These are phyloP conservation scores for Cercospora citrullina DNA, from an alignment of 2,329 filamentous ascomycete species.

Conservation along the genomic window DNA sequence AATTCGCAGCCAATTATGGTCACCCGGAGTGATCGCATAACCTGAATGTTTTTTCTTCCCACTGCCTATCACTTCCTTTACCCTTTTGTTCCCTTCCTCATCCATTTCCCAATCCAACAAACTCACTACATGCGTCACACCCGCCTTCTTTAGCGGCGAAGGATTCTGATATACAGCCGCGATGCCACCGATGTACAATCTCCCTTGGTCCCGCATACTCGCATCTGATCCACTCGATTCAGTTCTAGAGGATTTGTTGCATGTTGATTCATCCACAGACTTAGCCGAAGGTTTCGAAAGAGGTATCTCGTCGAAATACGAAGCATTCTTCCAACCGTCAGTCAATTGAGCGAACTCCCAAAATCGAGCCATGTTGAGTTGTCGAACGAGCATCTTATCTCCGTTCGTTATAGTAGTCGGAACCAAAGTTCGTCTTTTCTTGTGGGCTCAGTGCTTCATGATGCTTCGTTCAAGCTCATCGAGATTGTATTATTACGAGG, in stretches of 20 bases:
- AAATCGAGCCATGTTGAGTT: constrained; percentile 27
- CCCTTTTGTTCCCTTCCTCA: no score
- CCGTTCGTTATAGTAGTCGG: no score
- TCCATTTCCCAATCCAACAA: constrained; percentile 63
- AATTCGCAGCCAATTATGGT: constrained; percentile 45
- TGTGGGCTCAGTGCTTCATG: background rate
- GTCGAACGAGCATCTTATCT: background rate
- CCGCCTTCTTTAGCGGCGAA: constrained; percentile 59
- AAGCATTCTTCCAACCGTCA: constrained; percentile 33
- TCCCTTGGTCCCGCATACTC: constrained; percentile 26
- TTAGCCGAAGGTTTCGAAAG: background rate
- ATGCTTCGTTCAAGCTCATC: background rate
- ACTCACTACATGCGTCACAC: constrained; percentile 85
- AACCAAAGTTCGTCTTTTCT: background rate
- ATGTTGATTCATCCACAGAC: constrained; percentile 19
- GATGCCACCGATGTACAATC: constrained; percentile 45
- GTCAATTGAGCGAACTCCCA: constrained; percentile 35
- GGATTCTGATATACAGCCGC: constrained; percentile 44
- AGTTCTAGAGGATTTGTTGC: background rate
- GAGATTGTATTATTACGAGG: background rate
- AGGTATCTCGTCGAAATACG: constrained; percentile 44
- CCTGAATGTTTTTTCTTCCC: no score
- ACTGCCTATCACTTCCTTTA: no score
- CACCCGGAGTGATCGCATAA: no score
- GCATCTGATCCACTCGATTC: background rate